Evolutionary conservation across 2,329 filamentous ascomycete species (phyloP).

Genomic region (Neopestalotiopsis sp.): DNA sequence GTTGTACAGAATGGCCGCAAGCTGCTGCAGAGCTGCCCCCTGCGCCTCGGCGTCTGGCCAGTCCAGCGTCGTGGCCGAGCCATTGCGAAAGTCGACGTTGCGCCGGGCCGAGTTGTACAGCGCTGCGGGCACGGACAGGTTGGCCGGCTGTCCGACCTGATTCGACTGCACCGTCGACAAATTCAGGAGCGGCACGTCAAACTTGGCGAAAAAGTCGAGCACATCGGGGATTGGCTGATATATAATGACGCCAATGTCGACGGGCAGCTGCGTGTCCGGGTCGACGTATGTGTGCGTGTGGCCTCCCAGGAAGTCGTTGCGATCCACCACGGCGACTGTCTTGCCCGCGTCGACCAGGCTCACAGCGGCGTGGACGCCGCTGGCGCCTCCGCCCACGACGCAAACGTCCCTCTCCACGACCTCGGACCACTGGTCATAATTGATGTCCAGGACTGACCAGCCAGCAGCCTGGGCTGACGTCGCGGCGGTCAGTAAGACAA

Average conservation of each 20-base stretch:
- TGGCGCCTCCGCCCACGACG: slow-evolving; percentile 18
- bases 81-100: slow-evolving; percentile 16
- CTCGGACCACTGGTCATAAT: slow-evolving; percentile 3
- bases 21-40: slow-evolving; percentile 3
- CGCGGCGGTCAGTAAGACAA: background rate
- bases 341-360: slow-evolving; percentile 13
- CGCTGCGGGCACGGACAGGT: slow-evolving; percentile 5
- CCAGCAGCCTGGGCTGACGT: background rate
- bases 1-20: slow-evolving; percentile 4
- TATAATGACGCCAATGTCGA: slow-evolving; percentile 19
- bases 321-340: slow-evolving; percentile 14
- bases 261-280: background rate
- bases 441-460: slow-evolving; percentile 1
- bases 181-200: slow-evolving; percentile 1
- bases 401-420: slow-evolving; percentile 13
- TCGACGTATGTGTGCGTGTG: slow-evolving; percentile 19
- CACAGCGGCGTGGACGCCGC: slow-evolving; percentile 11
- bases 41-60: background rate
- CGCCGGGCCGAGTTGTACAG: background rate
- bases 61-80: background rate
- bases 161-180: background rate
- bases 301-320: slow-evolving; percentile 12
- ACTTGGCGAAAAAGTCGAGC: slow-evolving; percentile 8
- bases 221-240: slow-evolving; percentile 9
- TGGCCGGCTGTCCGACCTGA: background rate